Conservation (phyloP, 805 yeast genomes). For the Myxozyma geophila region DNA sequence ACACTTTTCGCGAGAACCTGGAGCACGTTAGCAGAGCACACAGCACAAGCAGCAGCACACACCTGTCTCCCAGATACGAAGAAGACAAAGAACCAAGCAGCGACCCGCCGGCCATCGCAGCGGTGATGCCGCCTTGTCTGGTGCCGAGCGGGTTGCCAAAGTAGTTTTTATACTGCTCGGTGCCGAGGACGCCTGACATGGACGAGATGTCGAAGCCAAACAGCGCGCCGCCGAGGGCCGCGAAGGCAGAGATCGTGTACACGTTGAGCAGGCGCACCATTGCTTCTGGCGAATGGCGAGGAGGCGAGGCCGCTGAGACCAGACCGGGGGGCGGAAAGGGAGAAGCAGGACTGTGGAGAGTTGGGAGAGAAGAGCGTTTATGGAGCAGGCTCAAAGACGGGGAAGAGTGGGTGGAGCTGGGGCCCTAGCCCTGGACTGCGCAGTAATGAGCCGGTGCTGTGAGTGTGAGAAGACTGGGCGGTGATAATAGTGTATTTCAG, state of each 20-base stretch:
- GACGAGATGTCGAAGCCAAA: constrained; percentile 74
- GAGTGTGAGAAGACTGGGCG: too few relatives aligned
- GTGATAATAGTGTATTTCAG: too few relatives aligned
- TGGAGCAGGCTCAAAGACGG: not conserved
- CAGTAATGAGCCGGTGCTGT: too few relatives aligned
- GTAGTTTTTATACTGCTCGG: constrained; percentile 51
- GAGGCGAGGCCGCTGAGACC: constrained; percentile 11
- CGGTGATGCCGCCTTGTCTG: constrained; percentile 65
- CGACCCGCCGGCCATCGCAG: constrained; percentile 68
- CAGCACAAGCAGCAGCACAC: constrained; percentile 40
- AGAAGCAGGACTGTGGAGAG: not conserved
- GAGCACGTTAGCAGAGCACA: not conserved
- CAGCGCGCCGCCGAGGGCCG: constrained; percentile 62
- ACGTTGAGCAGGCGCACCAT: constrained; percentile 47
- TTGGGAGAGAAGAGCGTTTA: not conserved
- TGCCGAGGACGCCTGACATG: constrained; percentile 60
- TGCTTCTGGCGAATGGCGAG: not conserved
- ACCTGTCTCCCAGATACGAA: constrained; percentile 49
- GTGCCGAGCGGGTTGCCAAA: constrained; percentile 57
- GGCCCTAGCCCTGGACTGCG: too few relatives aligned
- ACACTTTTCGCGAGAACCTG: constrained; percentile 33
- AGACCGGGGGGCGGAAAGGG: not conserved
- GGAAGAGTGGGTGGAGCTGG: too few relatives aligned
- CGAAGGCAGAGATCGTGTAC: constrained; percentile 53
- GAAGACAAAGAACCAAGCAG: constrained; percentile 61